These are phyloP conservation scores for Solanum lignicaule DNA, from an alignment of 257 asterid genomes.

Conservation along the genomic window DNA sequence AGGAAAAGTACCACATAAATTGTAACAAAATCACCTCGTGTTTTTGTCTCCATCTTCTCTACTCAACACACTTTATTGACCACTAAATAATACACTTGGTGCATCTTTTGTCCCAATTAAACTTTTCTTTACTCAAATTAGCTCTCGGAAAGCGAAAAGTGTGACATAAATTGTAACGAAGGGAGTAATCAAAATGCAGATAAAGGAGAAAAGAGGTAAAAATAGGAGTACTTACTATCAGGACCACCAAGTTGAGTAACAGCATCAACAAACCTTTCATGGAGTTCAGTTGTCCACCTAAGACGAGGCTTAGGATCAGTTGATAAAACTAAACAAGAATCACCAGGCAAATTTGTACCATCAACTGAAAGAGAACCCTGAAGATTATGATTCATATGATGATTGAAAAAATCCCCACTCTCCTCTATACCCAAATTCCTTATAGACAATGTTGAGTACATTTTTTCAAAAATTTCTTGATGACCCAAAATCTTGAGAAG, in stretches of 20 bases:
- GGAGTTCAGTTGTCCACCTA: slow-evolving; percentile 71
- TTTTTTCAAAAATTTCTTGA: neutral
- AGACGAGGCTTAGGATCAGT: slow-evolving; percentile 70
- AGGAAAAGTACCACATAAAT: neutral
- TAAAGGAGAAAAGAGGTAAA: neutral
- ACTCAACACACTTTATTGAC: neutral
- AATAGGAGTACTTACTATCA: slow-evolving; percentile 34
- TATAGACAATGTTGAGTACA: slow-evolving; percentile 51
- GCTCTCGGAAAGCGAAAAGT: accelerated
- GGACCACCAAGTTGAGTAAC: slow-evolving; percentile 78
- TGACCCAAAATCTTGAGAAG: neutral
- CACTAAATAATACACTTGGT: neutral
- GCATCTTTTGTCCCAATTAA: neutral
- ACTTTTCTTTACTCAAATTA: too few species aligned
- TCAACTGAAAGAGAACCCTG: slow-evolving; percentile 19
- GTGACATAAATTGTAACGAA: neutral
- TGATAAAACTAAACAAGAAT: slow-evolving; percentile 53
- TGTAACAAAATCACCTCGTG: neutral
- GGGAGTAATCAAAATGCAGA: neutral
- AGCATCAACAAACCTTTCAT: slow-evolving; percentile 61
- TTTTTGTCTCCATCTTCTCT: neutral
- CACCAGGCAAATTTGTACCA: slow-evolving; percentile 51
- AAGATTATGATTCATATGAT: slow-evolving; percentile 5
- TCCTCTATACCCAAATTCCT: slow-evolving; percentile 29
- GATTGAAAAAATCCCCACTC: slow-evolving; percentile 23